Base-by-base conservation (phyloP, 2,329 filamentous ascomycete species). In the Stagonosporopsis cucurbitacearum region DNA sequence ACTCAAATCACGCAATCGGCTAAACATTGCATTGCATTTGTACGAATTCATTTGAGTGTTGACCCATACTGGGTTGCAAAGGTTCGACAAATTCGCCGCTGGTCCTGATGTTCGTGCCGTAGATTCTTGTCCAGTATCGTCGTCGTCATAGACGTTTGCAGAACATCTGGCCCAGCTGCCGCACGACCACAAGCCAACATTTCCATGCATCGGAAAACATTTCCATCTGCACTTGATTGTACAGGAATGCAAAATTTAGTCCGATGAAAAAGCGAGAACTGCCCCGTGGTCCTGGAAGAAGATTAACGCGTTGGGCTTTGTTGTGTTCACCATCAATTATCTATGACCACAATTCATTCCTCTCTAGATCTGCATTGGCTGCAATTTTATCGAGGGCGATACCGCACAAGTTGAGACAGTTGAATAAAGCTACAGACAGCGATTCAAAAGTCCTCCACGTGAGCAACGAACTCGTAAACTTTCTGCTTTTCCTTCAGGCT, bases 81-180 rank as follows among this genome's bases (percentile, higher is more conserved):
- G 17, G 47, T 22, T 36, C 37, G 26, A 33, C n/a, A 17, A 8
- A 25, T n/a, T 63, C 58, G 62, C 63, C 62, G 63, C 59, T 62
- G 56, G 49, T 54, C 51, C 49, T 54, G 60, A 59, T 57, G 59
- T 53, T 60, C 48, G 41, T 51, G 53, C 45, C 46, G 47, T 20
- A 66, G 58, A 66, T 67, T 48, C 53, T 37, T 48, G 48, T 26
- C 44, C 44, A 33, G 23, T 53, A 53, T 66, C 55, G 64, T 67
- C 50, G 54, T 60, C 66, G 66, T 68, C 66, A 68, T 68, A 67
- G 66, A 68, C 59, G 41, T 62, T 54, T 39, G 36, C 49, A 57
- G 32, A 46, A 28, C 55, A 68, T 67, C 64, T 62, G 55, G 60
- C 56, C 13, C 22, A 12, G 19, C 32, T 46, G 28, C 36, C 30